Conservation (phyloP, 129 eudicot genomes). For the Lactuca saligna region DNA sequence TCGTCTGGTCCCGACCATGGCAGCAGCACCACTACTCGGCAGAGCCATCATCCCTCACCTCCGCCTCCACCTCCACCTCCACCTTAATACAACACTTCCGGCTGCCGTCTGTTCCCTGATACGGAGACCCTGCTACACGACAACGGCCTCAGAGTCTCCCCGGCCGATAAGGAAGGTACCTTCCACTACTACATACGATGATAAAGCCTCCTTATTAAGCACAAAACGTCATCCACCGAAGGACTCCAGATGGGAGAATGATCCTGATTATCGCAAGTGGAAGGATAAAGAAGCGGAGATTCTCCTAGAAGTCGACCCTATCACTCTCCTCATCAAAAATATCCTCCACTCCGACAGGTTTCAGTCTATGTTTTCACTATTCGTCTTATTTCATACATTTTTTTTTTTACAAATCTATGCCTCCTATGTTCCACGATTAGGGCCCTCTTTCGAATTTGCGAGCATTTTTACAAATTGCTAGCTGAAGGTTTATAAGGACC, state of each 20-base stretch:
- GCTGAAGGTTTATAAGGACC: not conserved
- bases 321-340: slow-evolving; percentile 50
- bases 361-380: not conserved
- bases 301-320: slow-evolving; percentile 58
- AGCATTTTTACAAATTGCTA: not conserved
- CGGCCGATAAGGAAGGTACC: slow-evolving; percentile 38
- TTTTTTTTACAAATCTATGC: not conserved
- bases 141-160: slow-evolving; percentile 45
- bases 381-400: not conserved
- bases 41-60: slow-evolving; percentile 47
- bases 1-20: slow-evolving; percentile 42
- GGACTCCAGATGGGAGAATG: slow-evolving; percentile 37
- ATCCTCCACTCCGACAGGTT: slow-evolving; percentile 86
- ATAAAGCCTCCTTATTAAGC: slow-evolving; percentile 17
- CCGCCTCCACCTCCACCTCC: slow-evolving; percentile 58
- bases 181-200: slow-evolving; percentile 21
- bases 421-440: not conserved
- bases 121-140: slow-evolving; percentile 40
- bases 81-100: slow-evolving; percentile 34
- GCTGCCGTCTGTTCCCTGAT: slow-evolving; percentile 33
- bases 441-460: not conserved
- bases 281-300: slow-evolving; percentile 67
- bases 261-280: slow-evolving; percentile 70
- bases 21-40: slow-evolving; percentile 55
- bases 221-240: slow-evolving; percentile 31